A percentile compares a stretch with the other conserved stretches of the same genome.
These are phyloP conservation scores for Gamsiella multidivaricata DNA, from an alignment of 192 early-diverging fungal species.

Conservation along the genomic window DNA sequence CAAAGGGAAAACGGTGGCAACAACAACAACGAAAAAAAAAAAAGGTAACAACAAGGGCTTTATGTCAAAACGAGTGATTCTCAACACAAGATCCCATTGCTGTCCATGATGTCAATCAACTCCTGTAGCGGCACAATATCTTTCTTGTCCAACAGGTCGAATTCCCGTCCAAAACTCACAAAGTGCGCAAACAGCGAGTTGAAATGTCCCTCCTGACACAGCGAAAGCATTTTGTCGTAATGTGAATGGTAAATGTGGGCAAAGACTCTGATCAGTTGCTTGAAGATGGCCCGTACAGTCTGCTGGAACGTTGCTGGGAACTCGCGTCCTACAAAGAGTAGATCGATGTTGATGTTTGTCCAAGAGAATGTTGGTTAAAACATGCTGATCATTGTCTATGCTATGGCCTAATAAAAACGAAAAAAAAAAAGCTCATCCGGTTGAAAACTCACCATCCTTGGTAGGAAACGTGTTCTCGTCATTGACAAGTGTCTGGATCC, in stretches of 20 bases:
- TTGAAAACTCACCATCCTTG: slow-evolving; percentile 89
- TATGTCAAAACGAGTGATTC: no score
- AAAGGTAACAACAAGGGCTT: no score
- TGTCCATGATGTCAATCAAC: slow-evolving; percentile 69
- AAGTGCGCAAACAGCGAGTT: slow-evolving; percentile 98
- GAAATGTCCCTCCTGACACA: slow-evolving; percentile 88
- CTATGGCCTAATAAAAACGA: no score
- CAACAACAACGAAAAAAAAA: no score
- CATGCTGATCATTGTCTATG: not conserved
- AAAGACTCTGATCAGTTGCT: slow-evolving; percentile 89
- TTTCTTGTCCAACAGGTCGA: slow-evolving; percentile 93
- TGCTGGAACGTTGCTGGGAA: slow-evolving; percentile 85
- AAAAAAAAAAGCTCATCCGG: not conserved
- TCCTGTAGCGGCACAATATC: slow-evolving; percentile 87
- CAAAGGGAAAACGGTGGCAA: no score
- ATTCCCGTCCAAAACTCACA: slow-evolving; percentile 91
- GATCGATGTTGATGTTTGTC: no score
- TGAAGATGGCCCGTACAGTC: slow-evolving; percentile 79
- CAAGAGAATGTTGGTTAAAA: not conserved
- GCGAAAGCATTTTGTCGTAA: slow-evolving; percentile 85
- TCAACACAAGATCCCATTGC: slow-evolving; percentile 48
- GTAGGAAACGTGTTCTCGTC: slow-evolving; percentile 96
- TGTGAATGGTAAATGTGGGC: slow-evolving; percentile 95
- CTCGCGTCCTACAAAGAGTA: slow-evolving; percentile 66
- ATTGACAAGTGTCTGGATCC: slow-evolving; percentile 86